Percentiles rank a stretch among this genome's conserved stretches.
Conservation (phyloP, 345 rosid genomes). For the Hirschfeldia incana region DNA sequence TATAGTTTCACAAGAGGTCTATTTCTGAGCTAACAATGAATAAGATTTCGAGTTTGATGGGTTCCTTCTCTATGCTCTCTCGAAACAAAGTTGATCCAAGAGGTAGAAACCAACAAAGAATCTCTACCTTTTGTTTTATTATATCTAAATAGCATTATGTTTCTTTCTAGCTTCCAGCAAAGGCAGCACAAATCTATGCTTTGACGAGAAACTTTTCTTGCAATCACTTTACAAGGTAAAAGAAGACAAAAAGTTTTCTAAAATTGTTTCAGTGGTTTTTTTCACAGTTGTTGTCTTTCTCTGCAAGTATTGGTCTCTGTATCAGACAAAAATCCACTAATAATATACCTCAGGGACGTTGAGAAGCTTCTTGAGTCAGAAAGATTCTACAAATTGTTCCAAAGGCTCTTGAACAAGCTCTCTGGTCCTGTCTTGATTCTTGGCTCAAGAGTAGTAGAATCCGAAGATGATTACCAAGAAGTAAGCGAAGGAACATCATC, state of each 20-base stretch:
- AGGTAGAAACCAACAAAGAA: constrained; percentile 41
- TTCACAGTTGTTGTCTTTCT: neutral
- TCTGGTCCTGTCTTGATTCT: constrained; percentile 79
- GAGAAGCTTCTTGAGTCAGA: constrained; percentile 81
- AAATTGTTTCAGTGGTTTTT: neutral
- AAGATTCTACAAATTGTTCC: constrained; percentile 64
- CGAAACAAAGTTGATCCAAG: constrained; percentile 50
- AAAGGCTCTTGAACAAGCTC: constrained; percentile 65
- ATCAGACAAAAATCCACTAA: constrained; percentile 62
- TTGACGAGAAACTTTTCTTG: constrained; percentile 74
- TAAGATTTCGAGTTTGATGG: constrained; percentile 66
- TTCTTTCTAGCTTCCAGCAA: constrained; percentile 41
- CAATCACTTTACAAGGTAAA: constrained; percentile 89
- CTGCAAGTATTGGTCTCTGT: constrained; percentile 69
- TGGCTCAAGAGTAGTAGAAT: constrained; percentile 75
- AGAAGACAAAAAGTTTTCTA: neutral
- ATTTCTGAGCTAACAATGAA: constrained; percentile 73
- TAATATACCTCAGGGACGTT: constrained; percentile 77
- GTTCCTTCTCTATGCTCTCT: constrained; percentile 67
- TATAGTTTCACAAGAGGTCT: constrained; percentile 68
- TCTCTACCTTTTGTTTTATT: no score
- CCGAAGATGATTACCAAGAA: constrained; percentile 61
- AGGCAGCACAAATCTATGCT: constrained; percentile 67
- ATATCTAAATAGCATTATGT: no score
- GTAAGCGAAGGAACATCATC: constrained; percentile 51